Conservation (phyloP, 163 green algal species). For the Scenedesmus sp. region DNA sequence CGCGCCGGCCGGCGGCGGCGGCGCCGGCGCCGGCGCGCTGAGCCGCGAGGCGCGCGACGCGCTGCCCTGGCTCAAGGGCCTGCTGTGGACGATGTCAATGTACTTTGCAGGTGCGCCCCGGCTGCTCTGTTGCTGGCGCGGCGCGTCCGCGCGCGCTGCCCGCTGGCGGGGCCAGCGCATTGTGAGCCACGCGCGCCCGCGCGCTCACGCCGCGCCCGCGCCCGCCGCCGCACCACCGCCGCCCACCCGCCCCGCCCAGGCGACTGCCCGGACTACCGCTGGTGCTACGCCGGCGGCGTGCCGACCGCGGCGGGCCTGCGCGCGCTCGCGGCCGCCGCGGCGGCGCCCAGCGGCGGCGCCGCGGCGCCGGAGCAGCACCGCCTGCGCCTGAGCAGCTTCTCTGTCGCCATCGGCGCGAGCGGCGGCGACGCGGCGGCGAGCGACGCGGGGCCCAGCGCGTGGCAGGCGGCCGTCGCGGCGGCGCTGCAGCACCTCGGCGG, state of each 20-base stretch:
- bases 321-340: slow-evolving; percentile 16
- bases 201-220: too few relatives aligned
- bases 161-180: too few relatives aligned
- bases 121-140: background rate
- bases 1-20: background rate
- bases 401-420: background rate
- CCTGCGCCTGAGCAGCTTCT: slow-evolving; percentile 20
- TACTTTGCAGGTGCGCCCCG: slow-evolving; percentile 56
- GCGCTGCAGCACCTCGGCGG: background rate
- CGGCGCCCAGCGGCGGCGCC: slow-evolving; percentile 18
- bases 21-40: background rate
- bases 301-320: background rate
- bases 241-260: too few relatives aligned
- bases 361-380: slow-evolving; percentile 2
- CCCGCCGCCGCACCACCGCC: too few relatives aligned
- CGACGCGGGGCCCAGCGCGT: background rate
- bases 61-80: slow-evolving; percentile 55
- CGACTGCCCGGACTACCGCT: slow-evolving; percentile 73
- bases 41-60: slow-evolving; percentile 6
- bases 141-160: too few relatives aligned
- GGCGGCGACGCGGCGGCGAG: slow-evolving; percentile 3
- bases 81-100: slow-evolving; percentile 83
- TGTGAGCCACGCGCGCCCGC: too few relatives aligned
- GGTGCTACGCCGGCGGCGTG: background rate
- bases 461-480: slow-evolving; percentile 31